phyloP scores from a whole-genome alignment of 768 basidiomycete species.

The Lyophyllum shimeji region DNA sequence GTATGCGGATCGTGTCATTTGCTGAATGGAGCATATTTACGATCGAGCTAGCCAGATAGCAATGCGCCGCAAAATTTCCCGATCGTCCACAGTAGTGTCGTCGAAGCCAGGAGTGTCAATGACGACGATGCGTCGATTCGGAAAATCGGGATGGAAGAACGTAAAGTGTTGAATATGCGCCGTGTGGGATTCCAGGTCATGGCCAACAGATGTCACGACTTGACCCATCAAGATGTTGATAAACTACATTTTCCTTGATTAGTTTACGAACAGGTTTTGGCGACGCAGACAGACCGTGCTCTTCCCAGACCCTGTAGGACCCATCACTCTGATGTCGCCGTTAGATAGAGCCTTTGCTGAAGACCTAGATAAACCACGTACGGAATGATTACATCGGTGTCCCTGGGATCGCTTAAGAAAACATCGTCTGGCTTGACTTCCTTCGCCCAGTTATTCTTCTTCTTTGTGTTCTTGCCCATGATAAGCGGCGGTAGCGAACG shows the following conservation, averaged over 20 bases:
- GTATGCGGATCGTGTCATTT: background rate
- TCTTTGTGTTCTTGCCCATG: slow-evolving; percentile 7
- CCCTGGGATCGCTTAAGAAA: slow-evolving; percentile 13
- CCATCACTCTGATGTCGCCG: slow-evolving; percentile 16
- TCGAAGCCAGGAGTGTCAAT: slow-evolving; percentile 26
- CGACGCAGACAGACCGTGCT: slow-evolving; percentile 13
- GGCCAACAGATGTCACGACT: slow-evolving; percentile 15
- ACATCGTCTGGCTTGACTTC: slow-evolving; percentile 15
- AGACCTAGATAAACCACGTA: slow-evolving; percentile 2
- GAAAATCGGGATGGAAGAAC: slow-evolving; percentile 15
- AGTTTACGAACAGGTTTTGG: background rate
- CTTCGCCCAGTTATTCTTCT: slow-evolving; percentile 10
- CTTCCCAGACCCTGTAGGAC: slow-evolving; percentile 21
- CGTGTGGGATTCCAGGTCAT: slow-evolving; percentile 20
- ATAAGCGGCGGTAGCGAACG: background rate
- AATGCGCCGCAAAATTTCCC: slow-evolving; percentile 20
- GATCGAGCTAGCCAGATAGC: slow-evolving; percentile 22
- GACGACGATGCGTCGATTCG: slow-evolving; percentile 18
- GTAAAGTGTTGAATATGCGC: slow-evolving; percentile 20
- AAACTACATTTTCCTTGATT: slow-evolving; percentile 16
- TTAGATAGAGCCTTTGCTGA: background rate
- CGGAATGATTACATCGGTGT: slow-evolving; percentile 17
- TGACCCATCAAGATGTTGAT: slow-evolving; percentile 24
- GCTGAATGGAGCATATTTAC: background rate
- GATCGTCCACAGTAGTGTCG: slow-evolving; percentile 20